Evolutionary conservation across 345 rosid species (phyloP).

Genomic region (Eucalyptus virginea): DNA sequence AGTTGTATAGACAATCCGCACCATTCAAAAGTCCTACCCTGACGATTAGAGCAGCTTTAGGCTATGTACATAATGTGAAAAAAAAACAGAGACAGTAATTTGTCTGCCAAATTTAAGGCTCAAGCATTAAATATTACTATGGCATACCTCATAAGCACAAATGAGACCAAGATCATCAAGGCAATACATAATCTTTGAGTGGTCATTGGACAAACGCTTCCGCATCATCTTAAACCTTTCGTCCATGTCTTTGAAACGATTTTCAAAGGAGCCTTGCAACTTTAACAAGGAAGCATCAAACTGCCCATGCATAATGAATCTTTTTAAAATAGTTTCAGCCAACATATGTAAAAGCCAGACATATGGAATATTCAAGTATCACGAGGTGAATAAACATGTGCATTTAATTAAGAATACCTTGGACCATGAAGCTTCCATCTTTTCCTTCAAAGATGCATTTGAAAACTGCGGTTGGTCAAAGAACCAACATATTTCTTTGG

Average conservation of each 20-base stretch:
- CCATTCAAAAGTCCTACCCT: background rate
- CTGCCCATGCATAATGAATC: slow-evolving; percentile 23
- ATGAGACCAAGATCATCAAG: slow-evolving; percentile 75
- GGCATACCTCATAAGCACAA: slow-evolving; percentile 74
- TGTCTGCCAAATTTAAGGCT: background rate
- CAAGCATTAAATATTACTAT: background rate
- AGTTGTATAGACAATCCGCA: background rate
- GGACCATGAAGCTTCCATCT: slow-evolving; percentile 35
- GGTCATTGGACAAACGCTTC: slow-evolving; percentile 34
- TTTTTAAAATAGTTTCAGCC: background rate
- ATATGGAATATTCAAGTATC: background rate
- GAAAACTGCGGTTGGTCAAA: slow-evolving; percentile 33
- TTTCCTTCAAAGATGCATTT: slow-evolving; percentile 34
- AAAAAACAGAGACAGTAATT: background rate
- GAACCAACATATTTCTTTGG: slow-evolving; percentile 40
- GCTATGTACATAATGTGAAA: background rate
- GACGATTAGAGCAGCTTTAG: background rate
- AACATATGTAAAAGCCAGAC: background rate
- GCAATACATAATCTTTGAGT: slow-evolving; percentile 57
- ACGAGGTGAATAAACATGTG: background rate
- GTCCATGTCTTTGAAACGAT: slow-evolving; percentile 22
- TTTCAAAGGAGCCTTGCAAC: slow-evolving; percentile 26
- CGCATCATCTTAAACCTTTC: slow-evolving; percentile 26
- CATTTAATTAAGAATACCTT: slow-evolving; percentile 36
- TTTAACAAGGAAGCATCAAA: slow-evolving; percentile 32